Base-by-base conservation (phyloP, 371 early-diverging fungal species). In the Mortierella sp. region DNA sequence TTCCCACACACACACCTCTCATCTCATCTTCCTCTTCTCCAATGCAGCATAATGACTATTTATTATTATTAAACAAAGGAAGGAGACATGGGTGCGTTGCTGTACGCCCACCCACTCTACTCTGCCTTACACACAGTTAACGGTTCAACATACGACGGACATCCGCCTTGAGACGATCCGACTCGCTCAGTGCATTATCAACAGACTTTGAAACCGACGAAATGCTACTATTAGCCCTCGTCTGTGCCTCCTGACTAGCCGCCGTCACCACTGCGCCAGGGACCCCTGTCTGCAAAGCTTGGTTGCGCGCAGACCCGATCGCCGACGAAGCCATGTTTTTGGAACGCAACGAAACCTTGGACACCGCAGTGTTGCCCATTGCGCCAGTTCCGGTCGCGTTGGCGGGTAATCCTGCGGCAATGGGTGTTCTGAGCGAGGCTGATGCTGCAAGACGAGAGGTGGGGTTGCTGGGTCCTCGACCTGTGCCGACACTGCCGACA, bases 101-200 rank as follows among this genome's bases (percentile, higher is more conserved):
- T 38, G 42, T 38, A 3, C 42, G 42, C 1, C 42, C 42, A 38
- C 42, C 5, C 42, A 38, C 42, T 38, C 42, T 5, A 38, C 42
- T 38, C 42, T 38, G 5, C 42, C 42, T 5, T 38, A 38, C 42
- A 38, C 42, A 38, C 42, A 38, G 42, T 75, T 70, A 86, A 10
- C 86, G 86, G 57, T 82, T 86, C 52, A 86, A 50, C 86, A 86
- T 86, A 26, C 80, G 73, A 44, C 82, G 76, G 34, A 86, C 81
- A 45, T 86, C 86, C 3, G 80, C 86, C 60, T 86, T 86, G 70
- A 86, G 52, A 52, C 77, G 73, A 58, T 86, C 86, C 4, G 86
- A 76, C 63, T 86, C 86, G 21, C 82, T 81, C 38, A 86, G 45
- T 16, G 86, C 82, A 45, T 82, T 80, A 48, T 86, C 86, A 16